Conservation (phyloP, 2,329 filamentous ascomycete genomes). For the Balansia obtecta region DNA sequence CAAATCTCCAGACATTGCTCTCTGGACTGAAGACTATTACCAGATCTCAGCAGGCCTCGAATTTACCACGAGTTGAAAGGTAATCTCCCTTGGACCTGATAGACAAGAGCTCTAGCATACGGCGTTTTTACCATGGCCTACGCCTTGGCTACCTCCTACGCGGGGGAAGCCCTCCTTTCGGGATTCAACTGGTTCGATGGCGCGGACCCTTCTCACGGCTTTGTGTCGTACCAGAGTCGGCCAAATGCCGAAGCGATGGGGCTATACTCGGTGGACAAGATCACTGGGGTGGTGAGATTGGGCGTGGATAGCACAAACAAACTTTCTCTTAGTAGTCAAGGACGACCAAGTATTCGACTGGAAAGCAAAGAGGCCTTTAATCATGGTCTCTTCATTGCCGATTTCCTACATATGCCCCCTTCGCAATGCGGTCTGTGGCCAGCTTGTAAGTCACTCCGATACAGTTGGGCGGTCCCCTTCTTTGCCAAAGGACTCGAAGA, state of each 20-base stretch:
- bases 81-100: background rate
- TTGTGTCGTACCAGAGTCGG: slow-evolving; percentile 44
- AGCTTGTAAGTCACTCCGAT: slow-evolving; percentile 35
- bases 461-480: background rate
- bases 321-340: slow-evolving; percentile 23
- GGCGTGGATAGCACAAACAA: slow-evolving; percentile 30
- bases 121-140: slow-evolving; percentile 21
- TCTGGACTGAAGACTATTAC: background rate
- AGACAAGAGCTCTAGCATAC: background rate
- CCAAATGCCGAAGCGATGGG: slow-evolving; percentile 25
- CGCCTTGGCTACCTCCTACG: slow-evolving; percentile 29
- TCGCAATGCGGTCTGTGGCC: slow-evolving; percentile 63
- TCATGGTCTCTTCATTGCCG: slow-evolving; percentile 57
- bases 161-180: slow-evolving; percentile 29
- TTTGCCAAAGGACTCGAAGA: background rate
- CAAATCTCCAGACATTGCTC: background rate
- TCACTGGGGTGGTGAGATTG: slow-evolving; percentile 30
- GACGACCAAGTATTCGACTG: slow-evolving; percentile 51
- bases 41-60: background rate
- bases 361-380: slow-evolving; percentile 52
- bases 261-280: slow-evolving; percentile 29
- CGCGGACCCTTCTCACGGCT: slow-evolving; percentile 53
- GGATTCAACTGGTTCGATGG: slow-evolving; percentile 38
- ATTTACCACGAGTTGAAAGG: too few relatives aligned
- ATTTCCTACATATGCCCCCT: slow-evolving; percentile 61